Evolutionary conservation across 2,329 filamentous ascomycete species (phyloP), one percentile per base, ranked within the genome.

Genomic region (Pseudogymnoascus sp.): DNA sequence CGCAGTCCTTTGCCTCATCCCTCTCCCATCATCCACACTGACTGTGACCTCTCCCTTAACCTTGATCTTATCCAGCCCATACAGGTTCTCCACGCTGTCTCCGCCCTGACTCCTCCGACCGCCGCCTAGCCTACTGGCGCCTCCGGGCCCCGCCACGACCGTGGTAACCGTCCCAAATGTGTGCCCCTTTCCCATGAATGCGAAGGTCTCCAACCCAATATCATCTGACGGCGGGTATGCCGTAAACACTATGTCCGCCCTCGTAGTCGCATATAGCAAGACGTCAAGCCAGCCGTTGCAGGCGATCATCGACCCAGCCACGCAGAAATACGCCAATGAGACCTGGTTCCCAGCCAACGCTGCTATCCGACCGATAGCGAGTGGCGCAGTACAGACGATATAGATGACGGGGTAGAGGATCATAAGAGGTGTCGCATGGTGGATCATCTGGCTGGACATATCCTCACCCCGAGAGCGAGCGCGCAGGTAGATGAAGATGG

Each of bases 401-500:
- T 39, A 39, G n/a, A 39, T 16, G n/a, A 16, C 6, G n/a, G 37
- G 37, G 37, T 39, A 39, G n/a, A 39, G 37, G n/a, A 39, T 39
- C 37, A 39, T 39, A 39, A 39, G 37, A 16, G 37, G 37, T 39
- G 37, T 39, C 6, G 6, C 37, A 39, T 16, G 37, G 37, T n/a
- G 37, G 37, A 39, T 39, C 37, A 39, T 39, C 37, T 39, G n/a
- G 37, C 37, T 16, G n/a, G 37, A 16, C n/a, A 39, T 39, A 39
- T 16, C 37, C 7, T 39, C n/a, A 7, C 33, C n/a, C 11, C 21
- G n/a, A 11, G 21, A 23, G 21, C 39, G 45, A n/a, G 23, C 29
- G 61, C 59, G 55, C 5, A 63, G 1, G 61, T 14, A 62, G 52
- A 49, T 35, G 33, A 64, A 39, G 29, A 61, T 67, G 43, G 74